These are phyloP conservation scores for Serendipita sp. DNA, from an alignment of 768 basidiomycete species.

Conservation along the genomic window DNA sequence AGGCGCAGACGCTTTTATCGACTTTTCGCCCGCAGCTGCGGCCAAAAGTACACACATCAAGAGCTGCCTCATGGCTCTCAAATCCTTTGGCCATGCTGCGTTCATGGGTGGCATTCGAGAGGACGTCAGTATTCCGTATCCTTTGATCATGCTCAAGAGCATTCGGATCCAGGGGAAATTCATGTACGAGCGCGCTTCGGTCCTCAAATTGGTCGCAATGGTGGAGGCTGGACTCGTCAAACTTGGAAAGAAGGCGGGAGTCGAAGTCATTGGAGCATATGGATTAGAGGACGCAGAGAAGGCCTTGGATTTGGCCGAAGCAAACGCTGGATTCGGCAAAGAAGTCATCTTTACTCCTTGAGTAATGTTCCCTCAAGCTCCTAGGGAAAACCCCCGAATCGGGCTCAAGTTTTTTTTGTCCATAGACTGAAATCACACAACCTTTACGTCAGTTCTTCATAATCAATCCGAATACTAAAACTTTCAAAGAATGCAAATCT, in stretches of 20 bases:
- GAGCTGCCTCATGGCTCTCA: neutral
- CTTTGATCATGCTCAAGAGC: neutral
- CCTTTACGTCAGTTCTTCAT: too few relatives aligned
- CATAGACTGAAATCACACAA: too few relatives aligned
- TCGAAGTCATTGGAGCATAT: neutral
- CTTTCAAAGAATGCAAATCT: too few relatives aligned
- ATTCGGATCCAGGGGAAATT: neutral
- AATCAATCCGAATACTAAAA: too few relatives aligned
- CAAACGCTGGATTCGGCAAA: neutral
- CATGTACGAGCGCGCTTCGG: neutral
- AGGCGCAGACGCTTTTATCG: neutral
- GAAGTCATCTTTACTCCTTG: neutral
- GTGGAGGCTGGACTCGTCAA: neutral
- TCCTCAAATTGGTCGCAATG: neutral
- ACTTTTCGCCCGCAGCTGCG: neutral
- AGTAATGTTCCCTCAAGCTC: neutral
- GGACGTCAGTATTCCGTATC: neutral
- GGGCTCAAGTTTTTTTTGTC: too few relatives aligned
- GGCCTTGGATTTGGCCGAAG: neutral
- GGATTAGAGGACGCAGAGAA: neutral
- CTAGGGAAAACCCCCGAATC: too few relatives aligned
- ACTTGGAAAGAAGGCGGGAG: neutral
- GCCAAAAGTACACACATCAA: neutral
- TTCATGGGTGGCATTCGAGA: neutral
- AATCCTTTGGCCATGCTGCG: neutral